A percentile compares a stretch with the other conserved stretches of the same genome.
phyloP scores from a whole-genome alignment of 306 rosid species.

The Prunus kanzakura region DNA sequence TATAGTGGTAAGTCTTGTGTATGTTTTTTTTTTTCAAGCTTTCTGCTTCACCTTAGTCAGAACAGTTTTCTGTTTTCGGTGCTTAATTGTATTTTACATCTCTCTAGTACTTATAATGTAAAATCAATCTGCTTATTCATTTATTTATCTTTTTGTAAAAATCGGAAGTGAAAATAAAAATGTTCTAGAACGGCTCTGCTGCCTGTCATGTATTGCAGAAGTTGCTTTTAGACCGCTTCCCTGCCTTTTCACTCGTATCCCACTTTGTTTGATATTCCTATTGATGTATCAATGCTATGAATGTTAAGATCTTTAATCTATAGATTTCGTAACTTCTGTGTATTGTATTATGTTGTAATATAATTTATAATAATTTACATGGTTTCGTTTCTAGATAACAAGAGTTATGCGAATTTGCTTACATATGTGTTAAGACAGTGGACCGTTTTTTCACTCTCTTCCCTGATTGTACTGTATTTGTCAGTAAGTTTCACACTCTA shows the following conservation, averaged over 20 bases:
- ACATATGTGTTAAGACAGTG: no score
- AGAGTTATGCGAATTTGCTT: neutral
- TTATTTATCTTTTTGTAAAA: neutral
- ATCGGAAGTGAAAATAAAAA: neutral
- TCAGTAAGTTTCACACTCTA: constrained; percentile 6
- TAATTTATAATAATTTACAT: neutral
- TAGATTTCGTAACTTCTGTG: neutral
- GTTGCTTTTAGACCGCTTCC: neutral
- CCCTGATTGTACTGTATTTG: neutral
- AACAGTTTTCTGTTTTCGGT: neutral
- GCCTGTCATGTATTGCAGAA: neutral
- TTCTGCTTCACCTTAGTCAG: neutral
- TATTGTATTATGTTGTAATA: neutral
- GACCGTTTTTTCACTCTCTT: neutral
- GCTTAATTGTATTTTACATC: neutral
- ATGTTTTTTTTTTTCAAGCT: neutral
- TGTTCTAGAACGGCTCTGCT: neutral
- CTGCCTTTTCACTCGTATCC: neutral
- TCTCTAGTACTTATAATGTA: neutral
- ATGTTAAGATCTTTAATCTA: neutral
- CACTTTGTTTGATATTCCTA: neutral
- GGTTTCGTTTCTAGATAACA: neutral
- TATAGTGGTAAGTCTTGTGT: neutral
- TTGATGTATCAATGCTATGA: neutral
- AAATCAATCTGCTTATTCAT: neutral